A percentile compares a stretch with the other conserved stretches of the same genome.
These are phyloP conservation scores for Eucalyptus microcorys DNA, from an alignment of 345 rosid species.

Conservation along the genomic window DNA sequence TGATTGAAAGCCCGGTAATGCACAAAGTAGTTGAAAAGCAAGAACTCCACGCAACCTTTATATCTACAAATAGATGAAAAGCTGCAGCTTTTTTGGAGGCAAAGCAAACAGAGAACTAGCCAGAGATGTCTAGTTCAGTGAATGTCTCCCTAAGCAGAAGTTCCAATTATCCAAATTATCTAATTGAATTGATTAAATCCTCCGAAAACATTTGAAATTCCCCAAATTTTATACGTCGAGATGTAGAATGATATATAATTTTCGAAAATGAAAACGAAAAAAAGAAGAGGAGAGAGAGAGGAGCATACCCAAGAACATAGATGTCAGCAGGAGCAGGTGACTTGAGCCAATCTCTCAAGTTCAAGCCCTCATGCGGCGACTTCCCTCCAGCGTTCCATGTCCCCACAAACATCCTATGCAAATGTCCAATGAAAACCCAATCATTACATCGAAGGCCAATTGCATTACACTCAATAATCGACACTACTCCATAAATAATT, in stretches of 20 bases:
- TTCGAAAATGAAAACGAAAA: neutral
- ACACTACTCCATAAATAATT: neutral
- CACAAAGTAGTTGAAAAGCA: neutral
- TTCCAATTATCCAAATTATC: neutral
- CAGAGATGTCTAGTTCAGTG: neutral
- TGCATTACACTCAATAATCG: neutral
- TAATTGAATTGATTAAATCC: neutral
- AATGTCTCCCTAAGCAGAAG: neutral
- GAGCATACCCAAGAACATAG: slow-evolving; percentile 67
- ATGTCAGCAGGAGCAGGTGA: slow-evolving; percentile 53
- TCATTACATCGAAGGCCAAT: neutral
- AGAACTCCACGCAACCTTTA: neutral
- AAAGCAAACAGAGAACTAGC: neutral
- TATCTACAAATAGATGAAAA: neutral
- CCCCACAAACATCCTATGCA: slow-evolving; percentile 69
- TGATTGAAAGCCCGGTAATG: neutral
- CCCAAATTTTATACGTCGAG: neutral
- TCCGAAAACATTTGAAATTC: neutral
- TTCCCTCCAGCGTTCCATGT: slow-evolving; percentile 95
- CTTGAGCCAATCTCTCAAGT: slow-evolving; percentile 56
- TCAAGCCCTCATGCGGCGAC: slow-evolving; percentile 55
- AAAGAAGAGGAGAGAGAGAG: neutral
- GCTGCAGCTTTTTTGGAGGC: neutral
- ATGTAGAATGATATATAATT: too few relatives aligned
- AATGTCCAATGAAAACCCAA: neutral